phyloP scores from a whole-genome alignment of 208 protist species.

The Leptomonas seymouri region DNA sequence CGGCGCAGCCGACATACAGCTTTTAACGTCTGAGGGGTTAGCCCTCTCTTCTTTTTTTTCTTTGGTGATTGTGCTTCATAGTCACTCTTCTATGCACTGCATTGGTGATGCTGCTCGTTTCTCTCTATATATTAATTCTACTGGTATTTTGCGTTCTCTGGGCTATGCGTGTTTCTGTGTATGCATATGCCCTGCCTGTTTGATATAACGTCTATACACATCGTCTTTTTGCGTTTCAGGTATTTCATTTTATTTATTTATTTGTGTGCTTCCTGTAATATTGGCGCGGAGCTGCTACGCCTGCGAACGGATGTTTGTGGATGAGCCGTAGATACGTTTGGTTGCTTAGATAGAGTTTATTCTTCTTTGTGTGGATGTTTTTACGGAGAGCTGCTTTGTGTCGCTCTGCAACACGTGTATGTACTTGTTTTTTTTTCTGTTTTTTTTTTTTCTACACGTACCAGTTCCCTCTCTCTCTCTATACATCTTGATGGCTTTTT shows the following conservation, averaged over 20 bases:
- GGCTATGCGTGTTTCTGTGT: too few relatives aligned
- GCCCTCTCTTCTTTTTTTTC: background rate
- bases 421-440: background rate
- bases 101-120: background rate
- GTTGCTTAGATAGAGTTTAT: too few relatives aligned
- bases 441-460: too few relatives aligned
- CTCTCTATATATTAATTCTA: background rate
- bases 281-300: too few relatives aligned
- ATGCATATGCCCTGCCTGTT: too few relatives aligned
- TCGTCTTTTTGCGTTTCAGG: slow-evolving; percentile 5
- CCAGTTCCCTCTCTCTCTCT: too few relatives aligned
- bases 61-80: slow-evolving; percentile 1
- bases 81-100: slow-evolving; percentile 1
- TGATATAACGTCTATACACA: background rate
- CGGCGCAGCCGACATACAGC: slow-evolving; percentile 13
- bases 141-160: slow-evolving; percentile 6
- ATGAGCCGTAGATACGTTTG: too few relatives aligned
- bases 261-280: too few relatives aligned
- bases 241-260: background rate
- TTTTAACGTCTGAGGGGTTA: slow-evolving; percentile 19
- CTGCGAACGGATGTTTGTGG: background rate
- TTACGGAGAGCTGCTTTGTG: too few relatives aligned
- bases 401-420: too few relatives aligned
- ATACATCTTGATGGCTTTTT: background rate
- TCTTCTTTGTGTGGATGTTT: background rate